Evolutionary conservation across 305 asterid species (phyloP), one percentile per base, ranked within the genome.

Genomic region (Fraxinus angustifolia): DNA sequence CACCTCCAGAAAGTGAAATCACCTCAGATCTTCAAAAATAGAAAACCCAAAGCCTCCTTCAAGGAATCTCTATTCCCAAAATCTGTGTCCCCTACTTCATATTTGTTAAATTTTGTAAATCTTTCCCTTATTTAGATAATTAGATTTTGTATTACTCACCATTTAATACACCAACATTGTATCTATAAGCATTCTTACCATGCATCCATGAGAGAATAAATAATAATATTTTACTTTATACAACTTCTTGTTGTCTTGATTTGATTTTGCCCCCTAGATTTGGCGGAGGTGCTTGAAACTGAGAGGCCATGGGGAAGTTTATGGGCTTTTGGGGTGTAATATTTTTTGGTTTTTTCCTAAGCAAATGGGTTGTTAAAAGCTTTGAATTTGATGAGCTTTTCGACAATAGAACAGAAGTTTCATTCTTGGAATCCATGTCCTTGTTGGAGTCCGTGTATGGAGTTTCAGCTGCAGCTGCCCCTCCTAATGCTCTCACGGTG

Each of bases 401-500:
- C 40, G 70, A 85, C 80, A 89, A 89, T 31, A 77, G 77, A 82
- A 88, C 90, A 2, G 87, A 87, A 67, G 83, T 82, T 8, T 83
- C 91, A 50, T 77, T 86, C 19, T 77, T 87, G 78, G 91, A 91
- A 40, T 79, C 88, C 34, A 85, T 87, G 81, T 85, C 88, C 3
- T 8, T 53, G 84, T 73, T 82, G 84, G 90, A 89, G 75, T 85
- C 91, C 50, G 60, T 82, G 45, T 86, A 86, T 60, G 89, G 86
- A 79, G 73, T 81, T 1, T 82, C 89, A 17, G 87, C 86, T 70
- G 87, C 90, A 31, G 83, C 86, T 78, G 78, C 73, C 31, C 86
- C 89, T 38, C 81, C 90, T 8, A 23, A 82, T 81, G 88, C 90
- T 83, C 90, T 90, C 80, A 85, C 83, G 91, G 93, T 91, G 83